Evolutionary conservation across 2,329 filamentous ascomycete genomes (phyloP).

Genomic region (Fusarium domesticum): DNA sequence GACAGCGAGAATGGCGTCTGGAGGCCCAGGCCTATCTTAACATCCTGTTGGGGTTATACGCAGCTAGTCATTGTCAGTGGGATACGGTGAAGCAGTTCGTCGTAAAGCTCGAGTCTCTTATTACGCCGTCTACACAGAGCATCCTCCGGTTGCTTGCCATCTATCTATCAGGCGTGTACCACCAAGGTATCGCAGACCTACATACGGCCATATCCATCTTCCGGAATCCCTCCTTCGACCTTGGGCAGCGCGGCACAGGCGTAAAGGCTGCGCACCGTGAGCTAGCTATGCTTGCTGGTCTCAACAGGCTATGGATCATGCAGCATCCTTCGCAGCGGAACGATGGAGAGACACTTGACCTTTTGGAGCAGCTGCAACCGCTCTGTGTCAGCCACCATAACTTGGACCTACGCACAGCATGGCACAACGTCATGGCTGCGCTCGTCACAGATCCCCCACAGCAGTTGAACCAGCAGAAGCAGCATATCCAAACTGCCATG

Average conservation of each 20-base stretch:
- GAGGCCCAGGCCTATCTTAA: slow-evolving; percentile 67
- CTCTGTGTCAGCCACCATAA: slow-evolving; percentile 69
- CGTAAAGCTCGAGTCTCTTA: slow-evolving; percentile 48
- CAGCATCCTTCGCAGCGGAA: slow-evolving; percentile 58
- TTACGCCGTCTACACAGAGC: slow-evolving; percentile 40
- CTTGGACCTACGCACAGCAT: slow-evolving; percentile 73
- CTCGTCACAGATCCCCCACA: slow-evolving; percentile 59
- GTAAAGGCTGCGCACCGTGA: slow-evolving; percentile 57
- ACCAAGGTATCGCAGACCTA: slow-evolving; percentile 74
- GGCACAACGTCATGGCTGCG: slow-evolving; percentile 70
- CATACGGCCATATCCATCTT: slow-evolving; percentile 66
- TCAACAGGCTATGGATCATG: slow-evolving; percentile 72
- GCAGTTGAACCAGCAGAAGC: slow-evolving; percentile 74
- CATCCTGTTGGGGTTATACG: slow-evolving; percentile 67
- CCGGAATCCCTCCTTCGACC: slow-evolving; percentile 54
- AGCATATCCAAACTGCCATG: slow-evolving; percentile 71
- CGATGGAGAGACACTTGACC: slow-evolving; percentile 54
- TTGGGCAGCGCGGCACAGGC: slow-evolving; percentile 37
- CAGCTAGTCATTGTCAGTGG: slow-evolving; percentile 71
- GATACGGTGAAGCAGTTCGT: slow-evolving; percentile 58
- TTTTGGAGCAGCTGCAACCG: slow-evolving; percentile 65
- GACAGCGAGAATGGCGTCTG: slow-evolving; percentile 61
- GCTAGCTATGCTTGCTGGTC: slow-evolving; percentile 60
- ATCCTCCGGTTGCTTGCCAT: slow-evolving; percentile 50
- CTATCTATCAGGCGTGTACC: slow-evolving; percentile 73